Conservation (phyloP, 352 stramenopile genomes). For the Elongisporangium undulatum region DNA sequence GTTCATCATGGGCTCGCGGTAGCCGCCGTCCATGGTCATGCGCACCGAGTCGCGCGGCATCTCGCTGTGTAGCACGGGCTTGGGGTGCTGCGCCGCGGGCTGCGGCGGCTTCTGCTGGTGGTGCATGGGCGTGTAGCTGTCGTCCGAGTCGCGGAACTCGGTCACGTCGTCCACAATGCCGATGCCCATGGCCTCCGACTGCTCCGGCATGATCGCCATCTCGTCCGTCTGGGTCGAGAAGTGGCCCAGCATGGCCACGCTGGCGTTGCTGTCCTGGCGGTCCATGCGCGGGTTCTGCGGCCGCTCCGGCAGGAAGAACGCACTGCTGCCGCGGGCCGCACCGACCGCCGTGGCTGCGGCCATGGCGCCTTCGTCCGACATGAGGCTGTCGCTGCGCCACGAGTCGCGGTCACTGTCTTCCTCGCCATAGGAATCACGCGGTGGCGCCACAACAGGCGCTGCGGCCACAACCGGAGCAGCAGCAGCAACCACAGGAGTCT, state of each 20-base stretch:
- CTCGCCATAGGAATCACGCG: slow-evolving; percentile 3
- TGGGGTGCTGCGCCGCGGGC: neutral
- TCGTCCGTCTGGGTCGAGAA: slow-evolving; percentile 59
- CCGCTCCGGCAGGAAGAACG: slow-evolving; percentile 9
- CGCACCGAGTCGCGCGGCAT: slow-evolving; percentile 57
- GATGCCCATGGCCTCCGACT: slow-evolving; percentile 45
- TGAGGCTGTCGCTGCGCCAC: slow-evolving; percentile 33
- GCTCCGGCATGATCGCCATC: slow-evolving; percentile 54
- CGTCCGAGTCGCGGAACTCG: slow-evolving; percentile 25
- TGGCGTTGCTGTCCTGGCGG: slow-evolving; percentile 52
- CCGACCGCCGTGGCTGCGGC: slow-evolving; percentile 9
- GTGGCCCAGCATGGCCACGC: slow-evolving; percentile 67
- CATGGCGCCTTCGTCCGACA: slow-evolving; percentile 6
- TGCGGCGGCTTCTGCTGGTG: slow-evolving; percentile 7
- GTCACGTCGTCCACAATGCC: slow-evolving; percentile 51
- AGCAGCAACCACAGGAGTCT: no score
- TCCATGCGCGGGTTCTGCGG: slow-evolving; percentile 20
- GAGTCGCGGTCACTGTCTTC: slow-evolving; percentile 22
- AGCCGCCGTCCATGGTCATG: slow-evolving; percentile 63
- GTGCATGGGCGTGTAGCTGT: slow-evolving; percentile 3
- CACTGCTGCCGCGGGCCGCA: slow-evolving; percentile 1
- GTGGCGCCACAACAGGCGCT: neutral
- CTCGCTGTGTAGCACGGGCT: slow-evolving; percentile 30
- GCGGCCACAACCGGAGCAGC: no score
- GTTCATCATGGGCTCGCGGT: slow-evolving; percentile 56